These are phyloP conservation scores for Fusarium clavum DNA, from an alignment of 2,329 filamentous ascomycete genomes.

Conservation along the genomic window DNA sequence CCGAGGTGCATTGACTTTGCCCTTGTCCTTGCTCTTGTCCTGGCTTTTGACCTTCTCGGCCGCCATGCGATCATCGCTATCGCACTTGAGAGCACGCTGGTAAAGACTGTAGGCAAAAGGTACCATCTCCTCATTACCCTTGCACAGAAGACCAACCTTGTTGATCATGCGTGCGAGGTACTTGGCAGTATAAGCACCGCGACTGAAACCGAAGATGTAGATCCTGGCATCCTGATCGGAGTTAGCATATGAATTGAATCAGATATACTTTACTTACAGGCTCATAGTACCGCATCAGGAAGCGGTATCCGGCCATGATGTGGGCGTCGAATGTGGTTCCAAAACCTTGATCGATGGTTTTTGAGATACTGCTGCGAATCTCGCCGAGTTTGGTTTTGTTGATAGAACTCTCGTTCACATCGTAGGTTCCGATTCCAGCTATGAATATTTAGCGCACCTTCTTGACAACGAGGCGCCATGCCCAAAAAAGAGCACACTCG, in stretches of 20 bases:
- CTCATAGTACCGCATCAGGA: slow-evolving; percentile 65
- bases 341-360: slow-evolving; percentile 57
- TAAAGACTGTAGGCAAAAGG: slow-evolving; percentile 60
- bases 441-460: fast-evolving
- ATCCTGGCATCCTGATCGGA: slow-evolving; percentile 57
- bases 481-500: too few species aligned
- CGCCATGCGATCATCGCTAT: slow-evolving; percentile 48
- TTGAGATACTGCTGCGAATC: slow-evolving; percentile 51
- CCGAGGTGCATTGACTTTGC: neutral
- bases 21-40: neutral
- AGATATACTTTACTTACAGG: slow-evolving; percentile 42
- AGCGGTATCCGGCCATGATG: slow-evolving; percentile 63
- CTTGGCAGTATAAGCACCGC: slow-evolving; percentile 63
- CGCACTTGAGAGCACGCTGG: slow-evolving; percentile 53
- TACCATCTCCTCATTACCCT: slow-evolving; percentile 65
- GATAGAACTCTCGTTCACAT: slow-evolving; percentile 55
- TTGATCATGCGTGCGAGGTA: slow-evolving; percentile 64
- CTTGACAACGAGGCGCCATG: too few species aligned
- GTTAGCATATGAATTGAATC: fast-evolving
- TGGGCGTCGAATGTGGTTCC: slow-evolving; percentile 63
- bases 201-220: slow-evolving; percentile 66
- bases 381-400: slow-evolving; percentile 52
- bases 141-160: slow-evolving; percentile 60
- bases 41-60: neutral
- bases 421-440: slow-evolving; percentile 64